Conservation (phyloP, 1,139 yeast genomes). For the Debaryomyces fabryi region DNA sequence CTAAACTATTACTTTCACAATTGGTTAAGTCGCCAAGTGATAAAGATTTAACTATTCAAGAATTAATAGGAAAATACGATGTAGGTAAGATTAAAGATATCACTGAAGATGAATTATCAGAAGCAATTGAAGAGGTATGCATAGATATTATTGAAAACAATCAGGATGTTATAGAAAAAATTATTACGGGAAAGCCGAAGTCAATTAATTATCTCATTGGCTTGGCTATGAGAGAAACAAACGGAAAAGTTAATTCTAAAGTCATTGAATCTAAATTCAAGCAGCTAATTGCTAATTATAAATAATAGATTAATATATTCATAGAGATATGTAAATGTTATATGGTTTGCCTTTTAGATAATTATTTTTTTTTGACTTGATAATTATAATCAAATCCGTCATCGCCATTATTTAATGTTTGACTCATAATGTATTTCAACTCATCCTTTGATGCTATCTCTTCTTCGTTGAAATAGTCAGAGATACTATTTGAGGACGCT, state of each 20-base stretch:
- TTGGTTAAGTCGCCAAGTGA: constrained; percentile 52
- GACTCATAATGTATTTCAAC: constrained; percentile 10
- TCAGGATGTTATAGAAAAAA: constrained; percentile 58
- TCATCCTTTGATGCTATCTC: constrained; percentile 7
- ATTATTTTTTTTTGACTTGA: constrained; percentile 12
- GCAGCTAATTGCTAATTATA: constrained; percentile 19
- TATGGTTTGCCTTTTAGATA: not conserved
- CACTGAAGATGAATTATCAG: constrained; percentile 33
- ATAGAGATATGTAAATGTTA: not conserved
- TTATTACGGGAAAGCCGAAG: constrained; percentile 60
- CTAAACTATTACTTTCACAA: constrained; percentile 59
- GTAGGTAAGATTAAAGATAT: constrained; percentile 44
- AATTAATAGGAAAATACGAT: constrained; percentile 58
- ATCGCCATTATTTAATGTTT: constrained; percentile 8
- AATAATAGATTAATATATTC: constrained; percentile 2
- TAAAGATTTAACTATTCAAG: constrained; percentile 30
- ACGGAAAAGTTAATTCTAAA: constrained; percentile 64
- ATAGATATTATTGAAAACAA: constrained; percentile 52
- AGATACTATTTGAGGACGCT: constrained; percentile 1
- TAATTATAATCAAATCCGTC: constrained; percentile 18
- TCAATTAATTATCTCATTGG: constrained; percentile 81
- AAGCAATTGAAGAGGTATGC: constrained; percentile 57
- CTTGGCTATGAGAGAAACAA: constrained; percentile 75
- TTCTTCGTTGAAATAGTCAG: constrained; percentile 4
- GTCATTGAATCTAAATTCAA: constrained; percentile 50